Evolutionary conservation across 495 filamentous ascomycete species (phyloP).

Genomic region (Podospora fimiseda): DNA sequence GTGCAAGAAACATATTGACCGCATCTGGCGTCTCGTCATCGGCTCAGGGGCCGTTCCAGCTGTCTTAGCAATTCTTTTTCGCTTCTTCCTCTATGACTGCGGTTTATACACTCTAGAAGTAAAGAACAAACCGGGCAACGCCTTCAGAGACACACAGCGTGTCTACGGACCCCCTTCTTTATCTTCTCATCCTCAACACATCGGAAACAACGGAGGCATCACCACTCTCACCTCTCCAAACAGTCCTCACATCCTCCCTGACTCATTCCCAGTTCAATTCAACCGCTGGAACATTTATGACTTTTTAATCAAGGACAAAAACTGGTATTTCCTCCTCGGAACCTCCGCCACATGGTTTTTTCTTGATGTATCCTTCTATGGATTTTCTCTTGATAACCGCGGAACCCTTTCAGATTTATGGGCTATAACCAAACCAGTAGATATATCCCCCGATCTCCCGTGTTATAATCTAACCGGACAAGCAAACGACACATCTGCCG

Average conservation of each 20-base stretch:
- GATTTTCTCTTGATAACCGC: slow-evolving; percentile 31
- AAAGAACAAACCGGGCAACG: slow-evolving; percentile 57
- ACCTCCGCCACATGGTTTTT: slow-evolving; percentile 34
- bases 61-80: slow-evolving; percentile 65
- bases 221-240: slow-evolving; percentile 32
- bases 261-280: slow-evolving; percentile 26
- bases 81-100: slow-evolving; percentile 67
- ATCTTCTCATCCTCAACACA: no score
- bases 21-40: slow-evolving; percentile 73
- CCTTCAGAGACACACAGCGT: slow-evolving; percentile 53
- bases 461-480: slow-evolving; percentile 48
- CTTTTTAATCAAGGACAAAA: slow-evolving; percentile 30
- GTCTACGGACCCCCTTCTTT: slow-evolving; percentile 39
- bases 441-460: slow-evolving; percentile 29
- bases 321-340: slow-evolving; percentile 34
- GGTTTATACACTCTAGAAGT: slow-evolving; percentile 75
- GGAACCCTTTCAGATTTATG: slow-evolving; percentile 30
- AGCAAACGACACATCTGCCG: slow-evolving; percentile 29
- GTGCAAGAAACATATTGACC: slow-evolving; percentile 63
- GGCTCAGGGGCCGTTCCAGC: slow-evolving; percentile 69
- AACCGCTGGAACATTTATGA: slow-evolving; percentile 22
- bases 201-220: slow-evolving; percentile 60
- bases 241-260: slow-evolving; percentile 7
- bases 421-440: slow-evolving; percentile 15
- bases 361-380: slow-evolving; percentile 34